Evolutionary conservation across 768 basidiomycete species (phyloP).

Genomic region (Mrakia hoshinonis): DNA sequence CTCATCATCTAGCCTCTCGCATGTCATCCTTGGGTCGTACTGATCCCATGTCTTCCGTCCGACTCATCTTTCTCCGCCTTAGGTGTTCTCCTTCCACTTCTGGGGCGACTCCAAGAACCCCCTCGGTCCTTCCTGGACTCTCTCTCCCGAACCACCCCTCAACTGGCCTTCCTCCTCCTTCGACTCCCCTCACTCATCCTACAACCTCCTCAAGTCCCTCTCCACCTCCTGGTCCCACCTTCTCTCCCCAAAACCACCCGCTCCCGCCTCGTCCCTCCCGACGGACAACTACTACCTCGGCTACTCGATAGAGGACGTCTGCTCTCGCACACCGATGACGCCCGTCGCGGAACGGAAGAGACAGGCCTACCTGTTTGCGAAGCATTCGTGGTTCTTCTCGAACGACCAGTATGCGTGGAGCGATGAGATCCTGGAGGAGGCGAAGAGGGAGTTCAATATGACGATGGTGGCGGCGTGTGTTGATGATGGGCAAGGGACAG

Average conservation of each 20-base stretch:
- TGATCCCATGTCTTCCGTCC: not conserved
- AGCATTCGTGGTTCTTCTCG: constrained; percentile 11
- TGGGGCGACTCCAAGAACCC: constrained; percentile 8
- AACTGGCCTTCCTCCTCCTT: not conserved
- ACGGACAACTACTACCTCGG: constrained; percentile 6
- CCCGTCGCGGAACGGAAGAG: not conserved
- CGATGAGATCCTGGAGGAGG: not conserved
- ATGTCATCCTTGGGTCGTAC: no score
- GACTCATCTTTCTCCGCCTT: not conserved
- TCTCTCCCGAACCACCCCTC: constrained; percentile 9
- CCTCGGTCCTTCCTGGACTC: constrained; percentile 17
- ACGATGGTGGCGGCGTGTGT: constrained; percentile 2
- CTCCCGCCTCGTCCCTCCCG: not conserved
- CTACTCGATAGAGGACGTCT: constrained; percentile 16
- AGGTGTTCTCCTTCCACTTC: constrained; percentile 18
- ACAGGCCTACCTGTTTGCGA: constrained; percentile 18
- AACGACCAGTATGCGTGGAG: constrained; percentile 10
- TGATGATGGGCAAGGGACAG: not conserved
- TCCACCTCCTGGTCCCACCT: not conserved
- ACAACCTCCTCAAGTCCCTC: not conserved
- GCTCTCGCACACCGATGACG: not conserved
- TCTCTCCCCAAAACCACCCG: not conserved
- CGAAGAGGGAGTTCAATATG: not conserved
- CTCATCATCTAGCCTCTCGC: no score
- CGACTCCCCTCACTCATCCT: no score